Conservation (phyloP, 2,329 filamentous ascomycete species). For the Sclerotinia trifoliorum region DNA sequence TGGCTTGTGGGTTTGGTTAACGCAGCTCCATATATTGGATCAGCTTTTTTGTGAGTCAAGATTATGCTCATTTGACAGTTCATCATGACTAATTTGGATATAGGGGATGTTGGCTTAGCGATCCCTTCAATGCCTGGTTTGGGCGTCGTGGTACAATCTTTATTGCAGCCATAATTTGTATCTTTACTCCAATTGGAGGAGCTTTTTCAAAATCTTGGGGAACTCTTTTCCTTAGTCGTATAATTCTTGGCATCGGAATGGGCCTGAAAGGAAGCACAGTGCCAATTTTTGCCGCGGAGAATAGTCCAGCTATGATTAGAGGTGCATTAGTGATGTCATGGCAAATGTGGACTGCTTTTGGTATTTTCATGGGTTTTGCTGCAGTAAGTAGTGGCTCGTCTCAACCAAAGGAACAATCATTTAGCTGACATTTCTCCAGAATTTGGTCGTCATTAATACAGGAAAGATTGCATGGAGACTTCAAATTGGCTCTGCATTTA, state of each 20-base stretch:
- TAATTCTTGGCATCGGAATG: constrained; percentile 61
- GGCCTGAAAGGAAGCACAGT: constrained; percentile 52
- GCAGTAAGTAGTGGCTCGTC: constrained; percentile 26
- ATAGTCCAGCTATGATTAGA: constrained; percentile 51
- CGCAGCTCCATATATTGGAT: constrained; percentile 51
- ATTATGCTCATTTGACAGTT: constrained; percentile 21
- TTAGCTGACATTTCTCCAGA: constrained; percentile 8
- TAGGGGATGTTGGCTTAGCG: constrained; percentile 64
- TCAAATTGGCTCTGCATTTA: constrained; percentile 63
- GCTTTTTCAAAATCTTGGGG: constrained; percentile 58
- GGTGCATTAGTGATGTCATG: constrained; percentile 77
- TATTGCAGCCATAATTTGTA: constrained; percentile 62
- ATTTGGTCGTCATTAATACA: constrained; percentile 52
- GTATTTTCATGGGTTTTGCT: constrained; percentile 51
- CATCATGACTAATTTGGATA: constrained; percentile 40
- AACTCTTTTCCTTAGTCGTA: constrained; percentile 53
- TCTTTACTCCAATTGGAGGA: constrained; percentile 55
- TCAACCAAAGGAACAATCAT: not conserved
- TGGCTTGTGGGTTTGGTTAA: constrained; percentile 62
- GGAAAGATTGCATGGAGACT: constrained; percentile 59
- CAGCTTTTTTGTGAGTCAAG: constrained; percentile 41
- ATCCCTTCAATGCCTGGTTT: constrained; percentile 61
- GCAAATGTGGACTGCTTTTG: constrained; percentile 69
- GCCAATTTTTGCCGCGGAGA: constrained; percentile 54
- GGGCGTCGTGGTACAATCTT: constrained; percentile 72